Conservation (phyloP, 495 filamentous ascomycete species). For the Talaromyces borbonicus region DNA sequence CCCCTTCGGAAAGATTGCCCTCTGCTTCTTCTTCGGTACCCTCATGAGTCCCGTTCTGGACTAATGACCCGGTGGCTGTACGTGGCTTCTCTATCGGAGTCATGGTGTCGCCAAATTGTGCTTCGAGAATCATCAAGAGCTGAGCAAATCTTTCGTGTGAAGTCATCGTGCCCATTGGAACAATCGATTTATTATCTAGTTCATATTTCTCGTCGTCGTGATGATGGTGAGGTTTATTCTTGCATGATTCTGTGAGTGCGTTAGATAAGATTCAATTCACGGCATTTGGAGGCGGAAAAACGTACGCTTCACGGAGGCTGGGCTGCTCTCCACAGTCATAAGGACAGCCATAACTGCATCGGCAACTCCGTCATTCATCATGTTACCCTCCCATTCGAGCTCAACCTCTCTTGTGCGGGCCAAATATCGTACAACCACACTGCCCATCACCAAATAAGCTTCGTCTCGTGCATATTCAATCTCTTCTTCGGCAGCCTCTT, state of each 20-base stretch:
- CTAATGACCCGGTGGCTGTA: constrained; percentile 22
- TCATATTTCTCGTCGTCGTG: constrained; percentile 47
- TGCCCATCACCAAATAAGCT: constrained; percentile 81
- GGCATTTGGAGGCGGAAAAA: background rate
- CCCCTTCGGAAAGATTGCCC: constrained; percentile 30
- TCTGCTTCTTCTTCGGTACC: constrained; percentile 33
- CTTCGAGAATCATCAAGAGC: constrained; percentile 91
- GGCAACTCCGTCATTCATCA: constrained; percentile 94
- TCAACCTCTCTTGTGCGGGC: constrained; percentile 66
- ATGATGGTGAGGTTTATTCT: constrained; percentile 37
- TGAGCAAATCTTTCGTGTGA: constrained; percentile 68
- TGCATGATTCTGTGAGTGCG: constrained; percentile 40
- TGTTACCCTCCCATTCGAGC: constrained; percentile 94
- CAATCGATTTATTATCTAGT: constrained; percentile 25
- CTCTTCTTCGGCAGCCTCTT: constrained; percentile 43
- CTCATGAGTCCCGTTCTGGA: constrained; percentile 20
- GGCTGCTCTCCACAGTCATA: constrained; percentile 79
- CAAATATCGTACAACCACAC: constrained; percentile 61
- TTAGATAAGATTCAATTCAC: constrained; percentile 9
- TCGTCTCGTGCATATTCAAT: constrained; percentile 33
- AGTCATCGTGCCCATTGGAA: constrained; percentile 48
- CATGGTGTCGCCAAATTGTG: constrained; percentile 80
- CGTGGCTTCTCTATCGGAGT: constrained; percentile 63
- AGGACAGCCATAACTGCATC: constrained; percentile 91
- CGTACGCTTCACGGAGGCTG: constrained; percentile 89